These are phyloP conservation scores for Lachnellula cervina DNA, from an alignment of 2,329 filamentous ascomycete species.

Conservation along the genomic window DNA sequence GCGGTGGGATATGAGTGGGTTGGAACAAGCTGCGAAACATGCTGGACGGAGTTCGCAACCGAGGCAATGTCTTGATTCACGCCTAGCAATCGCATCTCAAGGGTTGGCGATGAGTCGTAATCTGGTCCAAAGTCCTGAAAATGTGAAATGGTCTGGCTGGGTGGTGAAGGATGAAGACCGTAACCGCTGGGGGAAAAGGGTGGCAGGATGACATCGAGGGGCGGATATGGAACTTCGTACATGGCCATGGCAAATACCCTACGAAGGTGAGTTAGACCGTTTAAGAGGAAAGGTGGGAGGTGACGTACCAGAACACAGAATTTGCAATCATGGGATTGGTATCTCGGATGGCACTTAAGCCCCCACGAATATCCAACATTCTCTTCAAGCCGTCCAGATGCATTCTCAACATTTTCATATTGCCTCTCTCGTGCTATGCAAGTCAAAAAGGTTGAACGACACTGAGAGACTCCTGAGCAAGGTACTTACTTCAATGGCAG, in stretches of 20 bases:
- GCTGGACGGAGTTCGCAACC: constrained; percentile 9
- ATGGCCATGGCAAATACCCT: constrained; percentile 12
- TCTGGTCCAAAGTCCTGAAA: constrained; percentile 8
- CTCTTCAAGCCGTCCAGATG: constrained; percentile 10
- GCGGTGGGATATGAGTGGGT: constrained; percentile 9
- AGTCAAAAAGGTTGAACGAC: neutral
- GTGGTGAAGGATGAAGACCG: neutral
- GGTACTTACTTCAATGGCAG: constrained; percentile 10
- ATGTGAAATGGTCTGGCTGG: constrained; percentile 1
- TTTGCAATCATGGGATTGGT: constrained; percentile 11
- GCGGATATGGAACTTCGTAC: constrained; percentile 9
- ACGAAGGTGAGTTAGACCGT: neutral
- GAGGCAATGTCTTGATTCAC: neutral
- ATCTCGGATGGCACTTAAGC: constrained; percentile 3
- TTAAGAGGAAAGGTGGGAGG: neutral
- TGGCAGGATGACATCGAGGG: constrained; percentile 6
- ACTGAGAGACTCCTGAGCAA: neutral
- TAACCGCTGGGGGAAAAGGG: constrained; percentile 6
- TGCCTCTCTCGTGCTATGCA: constrained; percentile 9
- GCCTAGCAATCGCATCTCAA: neutral
- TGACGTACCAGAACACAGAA: constrained; percentile 6
- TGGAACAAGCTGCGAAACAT: constrained; percentile 12
- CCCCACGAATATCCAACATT: constrained; percentile 13
- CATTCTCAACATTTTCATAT: constrained; percentile 9
- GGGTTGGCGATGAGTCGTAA: neutral